Conservation (phyloP, 1,139 yeast genomes). For the Lodderomyces beijingensis region DNA sequence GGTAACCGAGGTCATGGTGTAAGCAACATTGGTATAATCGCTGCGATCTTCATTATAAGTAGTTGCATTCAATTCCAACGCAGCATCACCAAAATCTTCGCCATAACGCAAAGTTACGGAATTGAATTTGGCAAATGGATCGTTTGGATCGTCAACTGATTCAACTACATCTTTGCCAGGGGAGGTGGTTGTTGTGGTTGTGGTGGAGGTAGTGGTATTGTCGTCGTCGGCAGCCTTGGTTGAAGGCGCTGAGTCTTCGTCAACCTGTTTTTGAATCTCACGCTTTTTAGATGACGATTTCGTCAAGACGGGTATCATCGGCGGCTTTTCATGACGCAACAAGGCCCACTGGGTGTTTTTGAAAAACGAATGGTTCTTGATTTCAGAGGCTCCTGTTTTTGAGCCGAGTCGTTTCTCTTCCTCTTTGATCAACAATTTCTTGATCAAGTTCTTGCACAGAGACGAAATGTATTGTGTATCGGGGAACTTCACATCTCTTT, state of each 20-base stretch:
- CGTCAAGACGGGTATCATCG: slow-evolving; percentile 85
- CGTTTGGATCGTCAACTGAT: slow-evolving; percentile 34
- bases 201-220: background rate
- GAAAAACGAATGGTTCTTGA: slow-evolving; percentile 86
- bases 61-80: background rate
- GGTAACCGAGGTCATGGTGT: slow-evolving; percentile 43
- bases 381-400: slow-evolving; percentile 89
- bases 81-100: slow-evolving; percentile 24
- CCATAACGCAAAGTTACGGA: slow-evolving; percentile 86
- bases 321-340: slow-evolving; percentile 86
- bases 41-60: slow-evolving; percentile 1
- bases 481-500: slow-evolving; percentile 74
- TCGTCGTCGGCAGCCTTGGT: background rate
- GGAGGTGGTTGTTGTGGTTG: slow-evolving; percentile 25
- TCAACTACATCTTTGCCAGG: slow-evolving; percentile 12
- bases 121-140: slow-evolving; percentile 85
- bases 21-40: slow-evolving; percentile 62
- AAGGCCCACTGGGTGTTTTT: slow-evolving; percentile 94
- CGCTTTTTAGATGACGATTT: slow-evolving; percentile 29
- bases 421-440: slow-evolving; percentile 80
- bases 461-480: slow-evolving; percentile 58
- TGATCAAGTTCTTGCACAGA: slow-evolving; percentile 71
- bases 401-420: slow-evolving; percentile 87
- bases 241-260: background rate
- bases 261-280: slow-evolving; percentile 8